A percentile compares a stretch with the other conserved stretches of the same genome.
Conservation (phyloP, 176 grass and related monocot genomes). For the Saccharum officinarum region DNA sequence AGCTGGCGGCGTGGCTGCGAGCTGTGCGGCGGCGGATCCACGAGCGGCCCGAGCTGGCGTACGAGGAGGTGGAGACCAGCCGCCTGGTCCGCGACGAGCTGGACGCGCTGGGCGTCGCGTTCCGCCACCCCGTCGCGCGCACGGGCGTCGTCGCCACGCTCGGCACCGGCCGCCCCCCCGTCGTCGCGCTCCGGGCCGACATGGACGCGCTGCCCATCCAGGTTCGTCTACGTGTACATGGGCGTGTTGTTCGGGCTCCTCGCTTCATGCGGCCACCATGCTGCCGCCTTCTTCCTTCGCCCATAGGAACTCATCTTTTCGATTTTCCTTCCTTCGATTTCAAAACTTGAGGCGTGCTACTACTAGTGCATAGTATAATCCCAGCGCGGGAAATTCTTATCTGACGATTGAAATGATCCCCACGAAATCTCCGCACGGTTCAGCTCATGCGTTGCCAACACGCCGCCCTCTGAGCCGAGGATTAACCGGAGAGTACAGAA, state of each 20-base stretch:
- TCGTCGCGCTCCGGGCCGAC: constrained; percentile 85
- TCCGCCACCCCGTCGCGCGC: constrained; percentile 72
- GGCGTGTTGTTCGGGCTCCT: too few species aligned
- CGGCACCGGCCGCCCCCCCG: constrained; percentile 67
- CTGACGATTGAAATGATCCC: too few species aligned
- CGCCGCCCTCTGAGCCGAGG: neutral
- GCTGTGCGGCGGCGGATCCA: constrained; percentile 69
- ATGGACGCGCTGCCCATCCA: constrained; percentile 97
- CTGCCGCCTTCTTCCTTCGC: too few species aligned
- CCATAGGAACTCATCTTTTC: too few species aligned
- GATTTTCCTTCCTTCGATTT: too few species aligned
- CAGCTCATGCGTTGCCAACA: too few species aligned
- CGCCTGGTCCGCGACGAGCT: constrained; percentile 67
- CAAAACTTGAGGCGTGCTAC: too few species aligned
- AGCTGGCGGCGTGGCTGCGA: constrained; percentile 63
- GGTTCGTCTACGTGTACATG: constrained; percentile 33
- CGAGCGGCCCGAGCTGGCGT: constrained; percentile 86
- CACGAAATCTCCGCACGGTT: too few species aligned
- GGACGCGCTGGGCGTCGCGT: constrained; percentile 51
- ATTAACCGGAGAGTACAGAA: neutral
- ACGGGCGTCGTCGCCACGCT: constrained; percentile 80
- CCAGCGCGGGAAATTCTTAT: too few species aligned
- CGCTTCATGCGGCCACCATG: too few species aligned
- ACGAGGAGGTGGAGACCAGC: constrained; percentile 98
- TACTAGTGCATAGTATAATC: too few species aligned